Conservation (phyloP, 257 asterid species). For the Primulina huaijiensis region DNA sequence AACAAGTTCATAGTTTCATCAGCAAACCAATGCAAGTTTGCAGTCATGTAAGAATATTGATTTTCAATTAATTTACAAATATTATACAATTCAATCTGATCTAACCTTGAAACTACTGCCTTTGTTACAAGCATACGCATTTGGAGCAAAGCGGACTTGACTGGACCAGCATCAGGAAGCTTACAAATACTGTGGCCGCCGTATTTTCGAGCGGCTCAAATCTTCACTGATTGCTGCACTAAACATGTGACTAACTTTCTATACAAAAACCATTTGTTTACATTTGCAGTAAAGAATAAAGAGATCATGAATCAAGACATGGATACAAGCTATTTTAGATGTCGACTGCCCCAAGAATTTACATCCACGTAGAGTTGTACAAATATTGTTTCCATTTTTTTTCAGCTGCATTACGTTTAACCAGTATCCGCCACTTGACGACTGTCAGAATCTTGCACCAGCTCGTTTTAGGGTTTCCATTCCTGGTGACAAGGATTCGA, state of each 20-base stretch:
- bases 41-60: background rate
- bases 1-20: background rate
- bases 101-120: background rate
- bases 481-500: constrained; percentile 35
- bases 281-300: background rate
- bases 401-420: constrained; percentile 50
- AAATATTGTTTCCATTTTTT: constrained; percentile 34
- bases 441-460: constrained; percentile 84
- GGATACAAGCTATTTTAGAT: background rate
- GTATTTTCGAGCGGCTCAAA: constrained; percentile 1
- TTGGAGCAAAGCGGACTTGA: background rate
- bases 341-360: background rate
- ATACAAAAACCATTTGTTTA: constrained; percentile 14
- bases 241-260: constrained; percentile 10
- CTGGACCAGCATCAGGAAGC: constrained; percentile 37
- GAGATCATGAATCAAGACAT: constrained; percentile 14
- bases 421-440: constrained; percentile 68
- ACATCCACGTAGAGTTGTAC: constrained; percentile 27
- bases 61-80: background rate
- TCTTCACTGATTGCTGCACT: constrained; percentile 35
- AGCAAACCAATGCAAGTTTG: background rate
- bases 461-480: constrained; percentile 45
- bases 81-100: too few species aligned
- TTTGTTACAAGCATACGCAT: background rate
- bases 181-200: constrained; percentile 16